Base-by-base conservation (phyloP, 352 stramenopile genomes). In the Globisporangium acanthophoron region DNA sequence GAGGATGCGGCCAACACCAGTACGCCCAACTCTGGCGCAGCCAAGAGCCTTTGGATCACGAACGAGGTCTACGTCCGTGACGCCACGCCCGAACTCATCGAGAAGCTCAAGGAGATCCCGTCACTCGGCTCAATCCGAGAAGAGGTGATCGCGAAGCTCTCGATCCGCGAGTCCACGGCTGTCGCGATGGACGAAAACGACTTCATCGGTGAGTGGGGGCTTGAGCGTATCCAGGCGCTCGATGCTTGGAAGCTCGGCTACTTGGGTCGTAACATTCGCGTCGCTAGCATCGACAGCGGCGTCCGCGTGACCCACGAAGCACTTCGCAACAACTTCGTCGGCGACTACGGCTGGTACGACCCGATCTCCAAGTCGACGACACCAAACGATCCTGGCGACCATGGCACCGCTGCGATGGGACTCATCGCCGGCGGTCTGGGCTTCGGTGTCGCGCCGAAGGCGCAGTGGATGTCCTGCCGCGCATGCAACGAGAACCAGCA, bases 261-360 rank as follows among this genome's bases (percentile, higher is more conserved):
- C 49, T 64, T 65, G 16, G 77, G 74, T 20, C 62, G 56, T 12
- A 71, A 66, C 20, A 61, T 81, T 5, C 67, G 78, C 37, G 68
- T 87, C 5, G 77, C 61, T 2, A 69, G 50, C 12, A 82, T 84
- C 11, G 77, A 87, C 61, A 77, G 65, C 0, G 77, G 77, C 7
- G 74, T 76, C 11, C 56, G 69, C 11, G 57, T 47, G 2, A 77
- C 73, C 0, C 77, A 87, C 45, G 46, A 58, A 18, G 57, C 70
- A 0, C 54, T 87, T 0, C 59, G 57, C 18, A 58, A 50, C 7
- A 78, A 70, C n/a, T 83, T 70, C 11, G 24, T 77, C 4, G 58
- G 60, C 5, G 58, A 72, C 9, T 69, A 72, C 16, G 77, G 77
- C n/a, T 87, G 77, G 77, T 84, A 70, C 56, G 76, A 87, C 52